Base-by-base conservation (phyloP, 2,329 filamentous ascomycete genomes). In the Colletotrichum paranaense region DNA sequence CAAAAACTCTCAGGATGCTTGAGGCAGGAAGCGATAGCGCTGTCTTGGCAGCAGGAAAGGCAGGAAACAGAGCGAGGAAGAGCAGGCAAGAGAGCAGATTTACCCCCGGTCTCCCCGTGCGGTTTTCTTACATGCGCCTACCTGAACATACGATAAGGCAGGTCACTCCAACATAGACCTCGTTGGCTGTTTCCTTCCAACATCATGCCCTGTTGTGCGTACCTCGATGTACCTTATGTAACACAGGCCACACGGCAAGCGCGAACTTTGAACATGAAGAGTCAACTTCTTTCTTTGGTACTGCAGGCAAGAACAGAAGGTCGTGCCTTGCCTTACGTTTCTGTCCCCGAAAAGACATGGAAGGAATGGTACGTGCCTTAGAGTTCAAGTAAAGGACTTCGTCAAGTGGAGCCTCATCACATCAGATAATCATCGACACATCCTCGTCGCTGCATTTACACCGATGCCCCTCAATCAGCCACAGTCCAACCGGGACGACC, bases 1-100 rank as follows among this genome's bases (percentile, higher is more conserved):
- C 76, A 77, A 77, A 77, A 32, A 62, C 69, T 72, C 76, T 75
- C 76, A 76, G 65, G 59, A 30, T 60, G 70, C 42, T 24, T 6
- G 19, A 52, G 60, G 42, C 26, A 62, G 26, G 60, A 67, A 72
- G 66, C 53, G 58, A 69, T 60, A 69, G 69, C 58, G 55, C 24
- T 46, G 68, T 70, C 67, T 70, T 62, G 70, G 16, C 69, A 60
- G 62, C 46, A 58, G 65, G 58, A 46, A 16, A 49, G 42, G 38
- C 38, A 42, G 38, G 38, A 42, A 42, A 35, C 32, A 35, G 32
- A 35, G 32, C 32, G 5, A 5, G 32, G 1, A 8, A 42, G 38
- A 42, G 42, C 8, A 49, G 42, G 42, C 16, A 49, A 49, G 19
- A 22, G 19, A 11, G 42, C 42, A 49, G 9, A n/a, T 49, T 49